phyloP scores from a whole-genome alignment of 169 alveolate species.

The Fabrea salina region DNA sequence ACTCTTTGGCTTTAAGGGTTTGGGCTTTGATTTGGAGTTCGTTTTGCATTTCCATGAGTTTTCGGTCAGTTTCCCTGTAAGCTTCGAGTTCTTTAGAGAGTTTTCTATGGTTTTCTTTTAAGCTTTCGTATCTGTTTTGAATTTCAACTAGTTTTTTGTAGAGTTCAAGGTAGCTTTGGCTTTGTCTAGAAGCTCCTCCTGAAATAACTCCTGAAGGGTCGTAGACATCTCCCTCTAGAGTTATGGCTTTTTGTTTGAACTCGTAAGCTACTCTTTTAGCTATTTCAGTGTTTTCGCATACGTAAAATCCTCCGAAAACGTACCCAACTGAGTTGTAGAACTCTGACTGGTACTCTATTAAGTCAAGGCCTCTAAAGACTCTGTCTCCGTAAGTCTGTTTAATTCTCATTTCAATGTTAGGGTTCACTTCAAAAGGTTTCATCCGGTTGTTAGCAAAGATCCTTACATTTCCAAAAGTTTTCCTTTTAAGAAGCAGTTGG shows the following conservation, averaged over 20 bases:
- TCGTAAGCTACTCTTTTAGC: slow-evolving; percentile 69
- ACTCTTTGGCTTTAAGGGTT: neutral
- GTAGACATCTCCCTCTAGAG: slow-evolving; percentile 71
- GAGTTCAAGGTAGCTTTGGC: neutral
- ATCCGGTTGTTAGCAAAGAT: neutral
- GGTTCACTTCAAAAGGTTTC: neutral
- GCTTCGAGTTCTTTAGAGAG: neutral
- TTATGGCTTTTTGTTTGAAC: slow-evolving; percentile 54
- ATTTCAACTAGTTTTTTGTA: neutral
- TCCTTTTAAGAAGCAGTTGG: neutral
- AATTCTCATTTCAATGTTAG: neutral
- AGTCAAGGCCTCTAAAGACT: neutral
- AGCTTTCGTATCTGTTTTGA: neutral
- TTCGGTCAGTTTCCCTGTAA: neutral
- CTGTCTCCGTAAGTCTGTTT: neutral
- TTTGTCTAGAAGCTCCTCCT: slow-evolving; percentile 55
- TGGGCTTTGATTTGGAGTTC: neutral
- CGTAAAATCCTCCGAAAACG: slow-evolving; percentile 74
- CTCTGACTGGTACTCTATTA: slow-evolving; percentile 62
- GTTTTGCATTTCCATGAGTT: neutral
- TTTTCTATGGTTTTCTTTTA: neutral
- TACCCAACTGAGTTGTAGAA: slow-evolving; percentile 66
- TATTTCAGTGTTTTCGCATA: slow-evolving; percentile 73
- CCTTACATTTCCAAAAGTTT: neutral
- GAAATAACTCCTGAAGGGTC: slow-evolving; percentile 73